Evolutionary conservation across 495 filamentous ascomycete species (phyloP).

Genomic region (Cladorrhinum samala): DNA sequence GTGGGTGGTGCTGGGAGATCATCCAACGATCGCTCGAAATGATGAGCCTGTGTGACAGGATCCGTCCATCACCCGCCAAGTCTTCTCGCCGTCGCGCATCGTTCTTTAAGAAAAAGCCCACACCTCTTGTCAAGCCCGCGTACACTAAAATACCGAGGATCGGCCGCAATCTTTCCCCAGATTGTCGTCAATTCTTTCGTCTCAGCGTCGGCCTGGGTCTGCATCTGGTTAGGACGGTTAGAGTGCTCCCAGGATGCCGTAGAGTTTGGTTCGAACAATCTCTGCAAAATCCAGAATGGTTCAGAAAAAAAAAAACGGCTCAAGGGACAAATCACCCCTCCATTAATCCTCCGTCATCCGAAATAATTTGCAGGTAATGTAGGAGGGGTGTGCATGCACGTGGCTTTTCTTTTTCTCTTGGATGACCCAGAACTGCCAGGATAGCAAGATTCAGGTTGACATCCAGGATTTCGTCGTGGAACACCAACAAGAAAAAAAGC

Average conservation of each 20-base stretch:
- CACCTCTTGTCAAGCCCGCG: no score
- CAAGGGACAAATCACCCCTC: neutral
- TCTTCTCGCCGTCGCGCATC: neutral
- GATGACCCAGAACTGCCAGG: neutral
- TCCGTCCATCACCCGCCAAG: neutral
- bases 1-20: neutral
- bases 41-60: neutral
- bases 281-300: constrained; percentile 6
- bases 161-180: neutral
- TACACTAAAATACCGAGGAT: constrained; percentile 4
- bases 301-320: neutral
- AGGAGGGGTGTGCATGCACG: neutral
- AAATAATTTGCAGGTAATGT: neutral
- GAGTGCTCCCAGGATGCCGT: constrained; percentile 8
- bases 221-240: constrained; percentile 7
- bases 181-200: constrained; percentile 10
- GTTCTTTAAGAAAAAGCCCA: constrained; percentile 8
- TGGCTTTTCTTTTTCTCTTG: neutral
- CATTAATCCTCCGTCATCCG: constrained; percentile 2
- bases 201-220: constrained; percentile 4
- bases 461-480: constrained; percentile 12
- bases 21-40: constrained; percentile 2
- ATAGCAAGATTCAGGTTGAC: constrained; percentile 6
- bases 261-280: neutral
- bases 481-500: constrained; percentile 3